Evolutionary conservation across 2,329 filamentous ascomycete species (phyloP), one percentile per base, ranked within the genome.

Genomic region (Fusarium marasasianum): DNA sequence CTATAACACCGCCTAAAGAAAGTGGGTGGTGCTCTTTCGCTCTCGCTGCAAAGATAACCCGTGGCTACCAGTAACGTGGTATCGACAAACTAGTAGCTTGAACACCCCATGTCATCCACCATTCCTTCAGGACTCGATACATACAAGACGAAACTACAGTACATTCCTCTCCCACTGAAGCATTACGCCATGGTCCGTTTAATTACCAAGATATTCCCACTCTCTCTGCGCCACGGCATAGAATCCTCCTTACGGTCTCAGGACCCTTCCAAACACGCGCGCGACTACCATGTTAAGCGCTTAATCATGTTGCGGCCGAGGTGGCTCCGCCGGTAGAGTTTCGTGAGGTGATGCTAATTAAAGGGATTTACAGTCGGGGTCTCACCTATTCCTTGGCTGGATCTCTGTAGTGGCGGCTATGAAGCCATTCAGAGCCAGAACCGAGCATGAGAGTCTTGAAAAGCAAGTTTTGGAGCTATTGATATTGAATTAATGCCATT

Each of bases 221-320:
- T 37, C n/a, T 37, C 63, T 24, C 31, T 51, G 41, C 31, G 47
- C 66, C 55, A 69, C 55, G 31, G 17, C 18, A n/a, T 59, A 62
- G 55, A 50, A 58, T 71, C 56, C 24, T 12, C 33, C 24, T 20
- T n/a, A 37, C 7, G 26, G 53, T 66, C 72, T 75, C 64, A 70
- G 61, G 56, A 63, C 56, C 50, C 54, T 48, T 44, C 37, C 8
- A 75, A 75, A 76, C 74, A 76, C 74, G 66, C 75, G 75, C 75
- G 75, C 75, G 75, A 77, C 71, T 64, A 76, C 41, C 20, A 40
- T n/a, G 13, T 40, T 43, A 62, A 71, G 71, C 71, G 71, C 71
- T 68, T 56, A 45, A 31, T 17, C 37, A 38, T 20, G 50, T 24
- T 51, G 37, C 24, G 40, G 33, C 58, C 29, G 47, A 55, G 35